phyloP scores from a whole-genome alignment of 2,329 filamentous ascomycete species.

The Rhynchosporium secalis region DNA sequence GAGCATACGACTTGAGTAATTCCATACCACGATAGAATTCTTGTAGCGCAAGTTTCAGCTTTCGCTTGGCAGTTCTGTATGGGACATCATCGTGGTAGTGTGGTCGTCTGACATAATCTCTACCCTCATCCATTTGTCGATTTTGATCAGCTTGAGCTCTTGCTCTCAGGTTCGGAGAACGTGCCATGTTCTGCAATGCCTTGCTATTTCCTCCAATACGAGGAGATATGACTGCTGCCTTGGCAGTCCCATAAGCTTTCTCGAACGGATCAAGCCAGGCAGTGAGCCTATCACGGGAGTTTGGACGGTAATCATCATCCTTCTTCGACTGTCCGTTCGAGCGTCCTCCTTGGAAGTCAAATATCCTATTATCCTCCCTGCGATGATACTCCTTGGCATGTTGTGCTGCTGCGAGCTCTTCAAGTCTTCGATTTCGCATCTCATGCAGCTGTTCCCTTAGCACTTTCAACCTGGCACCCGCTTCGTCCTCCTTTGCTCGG shows the following conservation, averaged over 20 bases:
- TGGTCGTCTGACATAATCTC: slow-evolving; percentile 51
- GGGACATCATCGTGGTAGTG: slow-evolving; percentile 63
- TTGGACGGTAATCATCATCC: slow-evolving; percentile 22
- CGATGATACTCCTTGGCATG: slow-evolving; percentile 31
- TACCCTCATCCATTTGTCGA: slow-evolving; percentile 36
- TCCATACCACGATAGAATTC: slow-evolving; percentile 94
- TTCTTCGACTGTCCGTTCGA: slow-evolving; percentile 26
- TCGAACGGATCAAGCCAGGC: slow-evolving; percentile 54
- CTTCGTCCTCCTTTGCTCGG: slow-evolving; percentile 81
- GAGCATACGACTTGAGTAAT: slow-evolving; percentile 84
- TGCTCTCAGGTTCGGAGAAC: slow-evolving; percentile 39
- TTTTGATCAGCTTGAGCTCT: slow-evolving; percentile 43
- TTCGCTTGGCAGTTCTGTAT: slow-evolving; percentile 84
- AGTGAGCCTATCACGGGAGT: slow-evolving; percentile 32
- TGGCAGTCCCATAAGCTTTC: slow-evolving; percentile 39
- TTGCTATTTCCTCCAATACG: slow-evolving; percentile 60
- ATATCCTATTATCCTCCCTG: slow-evolving; percentile 24
- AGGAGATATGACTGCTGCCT: slow-evolving; percentile 49
- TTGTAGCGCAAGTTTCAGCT: slow-evolving; percentile 86
- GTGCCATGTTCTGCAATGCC: slow-evolving; percentile 54
- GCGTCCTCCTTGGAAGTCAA: slow-evolving; percentile 25
- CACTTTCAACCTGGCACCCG: slow-evolving; percentile 66
- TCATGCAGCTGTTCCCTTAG: slow-evolving; percentile 86
- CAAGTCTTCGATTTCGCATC: slow-evolving; percentile 81
- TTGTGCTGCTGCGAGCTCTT: slow-evolving; percentile 56